These are phyloP conservation scores for Aspergillus nomiae DNA, from an alignment of 2,329 filamentous ascomycete species.

Conservation along the genomic window DNA sequence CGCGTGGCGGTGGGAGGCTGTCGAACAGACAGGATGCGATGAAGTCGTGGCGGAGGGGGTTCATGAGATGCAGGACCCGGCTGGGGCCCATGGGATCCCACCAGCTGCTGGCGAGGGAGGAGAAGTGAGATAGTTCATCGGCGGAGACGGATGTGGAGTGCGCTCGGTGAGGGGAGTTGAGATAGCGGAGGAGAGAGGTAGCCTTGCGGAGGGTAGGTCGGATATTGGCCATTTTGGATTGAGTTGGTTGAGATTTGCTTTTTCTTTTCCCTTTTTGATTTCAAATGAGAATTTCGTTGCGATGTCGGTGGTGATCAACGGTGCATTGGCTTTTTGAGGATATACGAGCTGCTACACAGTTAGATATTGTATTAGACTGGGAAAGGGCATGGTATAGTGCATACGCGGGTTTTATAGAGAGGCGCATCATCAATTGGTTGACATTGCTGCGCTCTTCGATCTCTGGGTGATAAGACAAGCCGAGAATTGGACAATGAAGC, in stretches of 20 bases:
- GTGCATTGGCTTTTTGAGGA: neutral
- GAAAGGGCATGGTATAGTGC: neutral
- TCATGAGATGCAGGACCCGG: constrained; percentile 94
- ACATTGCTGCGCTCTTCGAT: neutral
- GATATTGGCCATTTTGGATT: constrained; percentile 8
- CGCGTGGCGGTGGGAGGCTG: constrained; percentile 44
- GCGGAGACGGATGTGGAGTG: constrained; percentile 70
- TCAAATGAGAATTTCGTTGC: neutral
- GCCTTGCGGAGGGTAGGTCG: constrained; percentile 14
- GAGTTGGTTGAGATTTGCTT: neutral
- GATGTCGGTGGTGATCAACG: neutral
- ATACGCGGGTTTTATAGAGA: neutral
- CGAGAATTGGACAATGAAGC: neutral
- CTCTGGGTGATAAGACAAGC: neutral
- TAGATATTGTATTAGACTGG: neutral
- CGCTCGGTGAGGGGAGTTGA: constrained; percentile 17
- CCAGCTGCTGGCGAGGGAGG: constrained; percentile 88
- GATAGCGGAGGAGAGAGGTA: constrained; percentile 1
- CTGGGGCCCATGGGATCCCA: constrained; percentile 96
- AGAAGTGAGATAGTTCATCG: constrained; percentile 91
- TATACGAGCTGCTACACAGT: neutral
- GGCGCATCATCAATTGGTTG: constrained; percentile 1
- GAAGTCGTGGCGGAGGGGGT: constrained; percentile 92
- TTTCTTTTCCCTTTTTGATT: neutral
- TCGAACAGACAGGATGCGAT: constrained; percentile 71